Percentiles rank a stretch among this genome's conserved stretches.
Conservation (phyloP, 2,329 filamentous ascomycete genomes). For the Talaromyces funiculosus region DNA sequence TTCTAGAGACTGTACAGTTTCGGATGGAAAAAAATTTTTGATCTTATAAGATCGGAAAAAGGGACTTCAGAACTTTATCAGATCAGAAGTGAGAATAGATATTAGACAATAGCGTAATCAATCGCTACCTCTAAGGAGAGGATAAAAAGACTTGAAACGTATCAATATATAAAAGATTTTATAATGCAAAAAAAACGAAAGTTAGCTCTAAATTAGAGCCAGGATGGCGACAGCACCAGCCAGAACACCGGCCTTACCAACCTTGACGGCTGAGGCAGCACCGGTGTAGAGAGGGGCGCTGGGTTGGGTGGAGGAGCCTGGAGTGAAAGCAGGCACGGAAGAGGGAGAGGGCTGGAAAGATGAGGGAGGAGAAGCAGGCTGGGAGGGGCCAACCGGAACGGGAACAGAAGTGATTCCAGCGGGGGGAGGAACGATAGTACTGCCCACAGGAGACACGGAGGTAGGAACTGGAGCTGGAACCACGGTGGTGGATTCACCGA, state of each 20-base stretch:
- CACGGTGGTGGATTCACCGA: background rate
- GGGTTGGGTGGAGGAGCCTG: slow-evolving; percentile 2
- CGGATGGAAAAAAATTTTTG: background rate
- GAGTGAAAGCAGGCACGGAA: background rate
- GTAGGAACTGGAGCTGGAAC: background rate
- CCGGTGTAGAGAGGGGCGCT: slow-evolving; percentile 6
- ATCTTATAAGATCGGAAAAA: background rate
- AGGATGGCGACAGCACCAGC: slow-evolving; percentile 8
- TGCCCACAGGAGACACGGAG: slow-evolving; percentile 1
- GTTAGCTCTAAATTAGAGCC: slow-evolving; percentile 3
- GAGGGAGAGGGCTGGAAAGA: background rate
- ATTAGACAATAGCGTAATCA: slow-evolving; percentile 13
- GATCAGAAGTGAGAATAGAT: slow-evolving; percentile 2
- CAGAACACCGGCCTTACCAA: background rate
- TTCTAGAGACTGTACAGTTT: slow-evolving; percentile 6
- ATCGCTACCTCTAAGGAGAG: slow-evolving; percentile 9
- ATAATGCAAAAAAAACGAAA: background rate
- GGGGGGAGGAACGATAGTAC: background rate
- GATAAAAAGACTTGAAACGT: background rate
- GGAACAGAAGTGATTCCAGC: background rate
- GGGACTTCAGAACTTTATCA: background rate
- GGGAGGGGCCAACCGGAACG: background rate
- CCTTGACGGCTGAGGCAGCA: slow-evolving; percentile 6
- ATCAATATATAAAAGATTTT: background rate
- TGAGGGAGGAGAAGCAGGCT: background rate